Conservation (phyloP, 345 rosid species). For the Capsella bursapastoris region DNA sequence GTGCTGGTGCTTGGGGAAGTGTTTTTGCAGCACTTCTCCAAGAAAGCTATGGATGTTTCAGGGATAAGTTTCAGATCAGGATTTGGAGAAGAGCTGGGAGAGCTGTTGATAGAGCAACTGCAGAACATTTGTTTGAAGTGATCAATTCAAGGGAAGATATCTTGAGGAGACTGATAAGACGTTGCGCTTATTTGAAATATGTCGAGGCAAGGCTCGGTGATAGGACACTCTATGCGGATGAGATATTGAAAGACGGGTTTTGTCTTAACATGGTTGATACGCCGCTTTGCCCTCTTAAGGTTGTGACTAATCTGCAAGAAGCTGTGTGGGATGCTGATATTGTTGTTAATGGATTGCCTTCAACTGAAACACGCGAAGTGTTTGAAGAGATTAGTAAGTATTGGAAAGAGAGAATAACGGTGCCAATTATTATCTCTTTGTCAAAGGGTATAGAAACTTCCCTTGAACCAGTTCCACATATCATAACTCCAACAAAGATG, state of each 20-base stretch:
- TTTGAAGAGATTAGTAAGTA: constrained; percentile 86
- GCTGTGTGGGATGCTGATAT: constrained; percentile 99
- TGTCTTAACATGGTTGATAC: constrained; percentile 97
- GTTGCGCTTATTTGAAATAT: constrained; percentile 94
- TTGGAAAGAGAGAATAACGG: constrained; percentile 87
- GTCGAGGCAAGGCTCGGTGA: constrained; percentile 97
- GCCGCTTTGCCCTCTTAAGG: constrained; percentile 89
- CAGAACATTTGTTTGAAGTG: constrained; percentile 95
- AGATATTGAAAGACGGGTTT: constrained; percentile 94
- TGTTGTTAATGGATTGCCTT: constrained; percentile 93
- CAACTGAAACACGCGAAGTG: constrained; percentile 80
- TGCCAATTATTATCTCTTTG: constrained; percentile 77
- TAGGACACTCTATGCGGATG: constrained; percentile 81
- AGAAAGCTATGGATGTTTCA: constrained; percentile 76
- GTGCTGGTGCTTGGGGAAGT: constrained; percentile 99
- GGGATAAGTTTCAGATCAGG: constrained; percentile 89
- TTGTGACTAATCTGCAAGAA: constrained; percentile 94
- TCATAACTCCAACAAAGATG: constrained; percentile 94
- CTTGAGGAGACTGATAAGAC: constrained; percentile 85
- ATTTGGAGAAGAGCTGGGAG: constrained; percentile 94
- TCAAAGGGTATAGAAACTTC: constrained; percentile 96
- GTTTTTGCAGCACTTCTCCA: constrained; percentile 91
- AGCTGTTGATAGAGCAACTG: constrained; percentile 72
- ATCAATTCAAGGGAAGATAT: constrained; percentile 94
- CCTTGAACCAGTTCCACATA: constrained; percentile 74